These are phyloP conservation scores for Ciborinia camelliae DNA, from an alignment of 2,329 filamentous ascomycete genomes.

Conservation along the genomic window DNA sequence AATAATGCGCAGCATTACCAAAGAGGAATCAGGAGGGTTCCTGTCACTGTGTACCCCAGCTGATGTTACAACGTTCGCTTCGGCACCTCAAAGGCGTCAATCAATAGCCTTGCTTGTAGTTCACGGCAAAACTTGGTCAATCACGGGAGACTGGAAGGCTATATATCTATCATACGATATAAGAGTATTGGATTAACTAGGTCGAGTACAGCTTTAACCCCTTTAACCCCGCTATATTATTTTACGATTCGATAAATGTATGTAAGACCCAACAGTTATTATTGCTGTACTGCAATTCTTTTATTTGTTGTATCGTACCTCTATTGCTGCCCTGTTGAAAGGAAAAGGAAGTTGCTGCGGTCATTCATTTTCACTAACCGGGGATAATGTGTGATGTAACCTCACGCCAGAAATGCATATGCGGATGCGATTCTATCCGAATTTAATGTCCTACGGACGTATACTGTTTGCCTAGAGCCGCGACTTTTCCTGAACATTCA, in stretches of 20 bases:
- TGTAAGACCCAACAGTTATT: neutral
- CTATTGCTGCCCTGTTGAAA: neutral
- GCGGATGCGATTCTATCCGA: neutral
- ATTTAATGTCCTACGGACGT: neutral
- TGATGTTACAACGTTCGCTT: slow-evolving; percentile 6
- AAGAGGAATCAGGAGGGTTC: neutral
- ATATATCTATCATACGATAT: neutral
- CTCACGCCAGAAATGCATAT: neutral
- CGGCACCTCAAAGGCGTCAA: slow-evolving; percentile 7
- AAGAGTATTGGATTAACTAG: neutral
- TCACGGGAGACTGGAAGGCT: neutral
- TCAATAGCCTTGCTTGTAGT: neutral
- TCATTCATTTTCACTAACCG: neutral
- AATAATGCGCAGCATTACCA: neutral
- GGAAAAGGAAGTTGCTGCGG: neutral
- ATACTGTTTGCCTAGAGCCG: neutral
- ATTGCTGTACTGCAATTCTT: neutral
- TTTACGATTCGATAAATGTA: neutral
- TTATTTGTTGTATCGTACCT: neutral
- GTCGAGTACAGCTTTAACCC: neutral
- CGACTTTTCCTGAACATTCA: slow-evolving; percentile 5
- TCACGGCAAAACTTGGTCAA: neutral
- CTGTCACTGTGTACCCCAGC: neutral
- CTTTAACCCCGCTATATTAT: neutral
- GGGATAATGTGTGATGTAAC: neutral